Conservation (phyloP, 179 eudicot species). For the Actinidia arguta region DNA sequence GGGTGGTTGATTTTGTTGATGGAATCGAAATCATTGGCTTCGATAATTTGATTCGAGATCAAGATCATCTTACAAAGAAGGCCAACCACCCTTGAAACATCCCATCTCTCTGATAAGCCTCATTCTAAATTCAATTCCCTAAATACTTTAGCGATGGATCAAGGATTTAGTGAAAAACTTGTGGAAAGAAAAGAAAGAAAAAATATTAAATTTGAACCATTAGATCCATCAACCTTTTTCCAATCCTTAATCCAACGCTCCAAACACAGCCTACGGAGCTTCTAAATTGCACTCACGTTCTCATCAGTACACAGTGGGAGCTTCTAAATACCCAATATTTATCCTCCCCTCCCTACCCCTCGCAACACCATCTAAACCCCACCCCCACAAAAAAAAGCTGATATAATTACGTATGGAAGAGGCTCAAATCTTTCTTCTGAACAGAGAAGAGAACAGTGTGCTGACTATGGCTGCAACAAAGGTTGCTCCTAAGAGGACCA, state of each 20-base stretch:
- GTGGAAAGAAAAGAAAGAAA: too few relatives aligned
- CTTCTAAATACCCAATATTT: too few relatives aligned
- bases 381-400: too few relatives aligned
- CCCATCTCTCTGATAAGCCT: slow-evolving; percentile 22
- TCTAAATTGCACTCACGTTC: neutral
- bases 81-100: slow-evolving; percentile 26
- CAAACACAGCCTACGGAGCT: neutral
- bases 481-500: too few relatives aligned
- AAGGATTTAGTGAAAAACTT: too few relatives aligned
- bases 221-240: too few relatives aligned
- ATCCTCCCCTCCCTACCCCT: too few relatives aligned
- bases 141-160: neutral
- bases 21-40: slow-evolving; percentile 3
- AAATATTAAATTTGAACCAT: too few relatives aligned
- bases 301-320: too few relatives aligned
- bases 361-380: too few relatives aligned
- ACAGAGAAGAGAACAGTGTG: neutral
- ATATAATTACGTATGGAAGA: neutral
- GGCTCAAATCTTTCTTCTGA: slow-evolving; percentile 15
- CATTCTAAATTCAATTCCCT: neutral
- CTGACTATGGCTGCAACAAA: neutral
- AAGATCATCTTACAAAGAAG: neutral
- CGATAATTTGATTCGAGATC: neutral
- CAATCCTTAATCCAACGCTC: neutral
- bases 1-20: neutral